A percentile compares a stretch with the other conserved stretches of the same genome.
phyloP scores from a whole-genome alignment of 768 basidiomycete genomes.

The Termitomyces sp. region DNA sequence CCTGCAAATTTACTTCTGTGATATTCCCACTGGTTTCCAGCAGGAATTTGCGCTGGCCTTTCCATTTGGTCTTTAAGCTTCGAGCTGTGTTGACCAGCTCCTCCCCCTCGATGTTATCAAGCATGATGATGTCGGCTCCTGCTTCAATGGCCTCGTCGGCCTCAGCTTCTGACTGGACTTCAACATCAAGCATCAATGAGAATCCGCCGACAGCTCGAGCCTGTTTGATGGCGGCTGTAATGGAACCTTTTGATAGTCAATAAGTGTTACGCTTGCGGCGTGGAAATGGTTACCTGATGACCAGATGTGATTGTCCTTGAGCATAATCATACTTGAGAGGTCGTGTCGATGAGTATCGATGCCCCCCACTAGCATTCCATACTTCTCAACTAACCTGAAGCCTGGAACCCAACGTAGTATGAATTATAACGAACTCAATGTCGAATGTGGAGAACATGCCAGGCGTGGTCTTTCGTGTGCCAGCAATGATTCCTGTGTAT shows the following conservation, averaged over 20 bases:
- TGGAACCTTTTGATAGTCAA: slow-evolving; percentile 56
- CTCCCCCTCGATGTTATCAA: slow-evolving; percentile 86
- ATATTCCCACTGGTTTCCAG: slow-evolving; percentile 96
- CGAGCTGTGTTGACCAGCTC: slow-evolving; percentile 64
- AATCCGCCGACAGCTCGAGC: slow-evolving; percentile 93
- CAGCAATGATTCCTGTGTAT: slow-evolving; percentile 85
- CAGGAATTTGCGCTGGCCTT: slow-evolving; percentile 74
- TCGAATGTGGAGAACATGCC: slow-evolving; percentile 30
- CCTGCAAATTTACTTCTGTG: slow-evolving; percentile 79
- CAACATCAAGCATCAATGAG: slow-evolving; percentile 87
- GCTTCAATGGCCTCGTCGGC: slow-evolving; percentile 97
- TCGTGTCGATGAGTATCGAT: slow-evolving; percentile 95
- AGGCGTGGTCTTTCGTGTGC: slow-evolving; percentile 96
- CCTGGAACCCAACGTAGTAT: slow-evolving; percentile 33
- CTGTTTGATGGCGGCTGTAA: slow-evolving; percentile 78
- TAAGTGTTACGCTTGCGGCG: background rate
- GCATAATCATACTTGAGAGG: slow-evolving; percentile 99
- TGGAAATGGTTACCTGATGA: slow-evolving; percentile 58
- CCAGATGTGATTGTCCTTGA: slow-evolving; percentile 99
- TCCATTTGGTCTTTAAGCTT: slow-evolving; percentile 74
- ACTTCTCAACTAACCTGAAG: slow-evolving; percentile 96
- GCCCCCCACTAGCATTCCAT: slow-evolving; percentile 97
- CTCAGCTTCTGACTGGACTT: slow-evolving; percentile 83
- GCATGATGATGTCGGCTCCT: slow-evolving; percentile 93
- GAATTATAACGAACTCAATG: background rate